These are phyloP conservation scores for Fusarium chaquense DNA, from an alignment of 2,329 filamentous ascomycete genomes.

Conservation along the genomic window DNA sequence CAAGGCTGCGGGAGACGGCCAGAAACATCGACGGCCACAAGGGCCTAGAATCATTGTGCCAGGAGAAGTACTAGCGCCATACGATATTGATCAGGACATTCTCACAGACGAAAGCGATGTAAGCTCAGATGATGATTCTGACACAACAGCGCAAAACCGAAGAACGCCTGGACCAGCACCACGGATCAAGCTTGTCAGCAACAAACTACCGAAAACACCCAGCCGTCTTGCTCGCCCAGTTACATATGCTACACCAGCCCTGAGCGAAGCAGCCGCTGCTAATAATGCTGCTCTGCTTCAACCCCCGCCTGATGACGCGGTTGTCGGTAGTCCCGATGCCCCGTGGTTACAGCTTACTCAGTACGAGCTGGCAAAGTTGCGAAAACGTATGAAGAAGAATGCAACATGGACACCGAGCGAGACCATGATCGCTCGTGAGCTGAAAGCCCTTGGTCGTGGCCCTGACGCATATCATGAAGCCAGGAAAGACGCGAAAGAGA, in stretches of 20 bases:
- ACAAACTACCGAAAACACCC: slow-evolving; percentile 59
- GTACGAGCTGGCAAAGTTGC: slow-evolving; percentile 74
- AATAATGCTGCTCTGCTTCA: slow-evolving; percentile 61
- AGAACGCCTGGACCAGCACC: slow-evolving; percentile 54
- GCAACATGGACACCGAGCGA: slow-evolving; percentile 86
- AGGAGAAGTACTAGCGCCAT: slow-evolving; percentile 74
- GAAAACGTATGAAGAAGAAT: slow-evolving; percentile 94
- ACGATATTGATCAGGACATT: slow-evolving; percentile 72
- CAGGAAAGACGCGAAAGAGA: slow-evolving; percentile 73
- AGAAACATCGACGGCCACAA: slow-evolving; percentile 60
- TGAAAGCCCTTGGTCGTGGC: slow-evolving; percentile 76
- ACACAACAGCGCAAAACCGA: slow-evolving; percentile 54
- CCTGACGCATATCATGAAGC: slow-evolving; percentile 71
- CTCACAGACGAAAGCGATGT: slow-evolving; percentile 66
- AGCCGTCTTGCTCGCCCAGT: slow-evolving; percentile 54
- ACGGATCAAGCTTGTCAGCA: slow-evolving; percentile 64
- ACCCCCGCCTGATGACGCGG: slow-evolving; percentile 70
- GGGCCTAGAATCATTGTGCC: slow-evolving; percentile 73
- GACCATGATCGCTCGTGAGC: slow-evolving; percentile 85
- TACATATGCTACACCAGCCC: slow-evolving; percentile 52
- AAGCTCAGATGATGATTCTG: slow-evolving; percentile 64
- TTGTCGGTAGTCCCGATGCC: slow-evolving; percentile 68
- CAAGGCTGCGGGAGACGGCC: slow-evolving; percentile 58
- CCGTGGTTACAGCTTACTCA: slow-evolving; percentile 75
- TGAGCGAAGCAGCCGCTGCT: slow-evolving; percentile 56